These are phyloP conservation scores for Helichrysum umbraculigerum DNA, from an alignment of 129 eudicot genomes.

Conservation along the genomic window DNA sequence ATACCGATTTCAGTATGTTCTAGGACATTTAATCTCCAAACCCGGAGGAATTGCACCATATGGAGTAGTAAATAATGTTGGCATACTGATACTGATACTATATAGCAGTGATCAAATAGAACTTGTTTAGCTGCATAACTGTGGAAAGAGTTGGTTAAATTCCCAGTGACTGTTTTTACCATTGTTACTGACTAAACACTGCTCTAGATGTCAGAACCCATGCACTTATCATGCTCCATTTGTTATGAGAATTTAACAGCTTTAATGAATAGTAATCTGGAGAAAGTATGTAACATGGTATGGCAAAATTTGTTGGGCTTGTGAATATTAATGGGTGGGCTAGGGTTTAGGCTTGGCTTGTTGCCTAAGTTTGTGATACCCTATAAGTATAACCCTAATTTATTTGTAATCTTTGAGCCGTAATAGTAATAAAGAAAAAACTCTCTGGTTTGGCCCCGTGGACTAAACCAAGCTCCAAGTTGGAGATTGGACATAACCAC, in stretches of 20 bases:
- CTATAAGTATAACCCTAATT: no score
- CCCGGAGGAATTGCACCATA: no score
- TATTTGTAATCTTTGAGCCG: no score
- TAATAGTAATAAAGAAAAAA: no score
- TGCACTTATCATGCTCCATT: constrained; percentile 20
- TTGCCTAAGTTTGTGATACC: no score
- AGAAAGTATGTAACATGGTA: constrained; percentile 25
- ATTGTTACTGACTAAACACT: constrained; percentile 21
- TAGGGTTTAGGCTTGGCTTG: no score
- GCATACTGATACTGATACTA: neutral
- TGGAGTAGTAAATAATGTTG: no score
- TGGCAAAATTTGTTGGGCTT: constrained; percentile 30
- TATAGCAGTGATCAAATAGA: neutral
- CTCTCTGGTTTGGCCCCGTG: no score
- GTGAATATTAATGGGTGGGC: no score
- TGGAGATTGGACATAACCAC: no score
- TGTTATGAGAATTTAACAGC: constrained; percentile 21
- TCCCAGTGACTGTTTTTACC: constrained; percentile 8
- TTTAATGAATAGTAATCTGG: constrained; percentile 24
- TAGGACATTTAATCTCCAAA: neutral
- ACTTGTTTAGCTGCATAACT: neutral
- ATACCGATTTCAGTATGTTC: neutral
- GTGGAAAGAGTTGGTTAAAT: neutral
- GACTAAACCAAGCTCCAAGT: no score
- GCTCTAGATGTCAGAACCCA: constrained; percentile 8